Conservation (phyloP, 2,329 filamentous ascomycete species). For the Talaromyces sp. region DNA sequence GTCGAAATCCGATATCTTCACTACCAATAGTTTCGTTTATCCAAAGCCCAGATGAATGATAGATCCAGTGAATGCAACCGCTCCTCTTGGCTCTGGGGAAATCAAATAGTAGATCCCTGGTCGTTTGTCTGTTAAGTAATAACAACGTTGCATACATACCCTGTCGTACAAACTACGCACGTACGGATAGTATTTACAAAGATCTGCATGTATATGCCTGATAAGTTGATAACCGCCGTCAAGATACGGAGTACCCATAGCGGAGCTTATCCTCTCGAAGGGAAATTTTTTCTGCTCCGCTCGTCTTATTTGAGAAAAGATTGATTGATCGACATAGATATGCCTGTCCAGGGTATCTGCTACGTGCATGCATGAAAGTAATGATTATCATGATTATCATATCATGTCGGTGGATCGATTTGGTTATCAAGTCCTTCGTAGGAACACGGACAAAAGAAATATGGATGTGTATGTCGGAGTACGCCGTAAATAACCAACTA, state of each 20-base stretch:
- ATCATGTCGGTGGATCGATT: no score
- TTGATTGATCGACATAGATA: background rate
- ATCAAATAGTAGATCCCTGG: background rate
- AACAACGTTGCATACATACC: background rate
- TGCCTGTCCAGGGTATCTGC: background rate
- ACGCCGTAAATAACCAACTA: background rate
- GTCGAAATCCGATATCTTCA: background rate
- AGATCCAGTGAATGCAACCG: background rate
- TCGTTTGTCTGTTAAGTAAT: background rate
- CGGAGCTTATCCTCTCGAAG: background rate
- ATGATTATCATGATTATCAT: background rate
- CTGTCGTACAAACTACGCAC: background rate
- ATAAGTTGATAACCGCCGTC: background rate
- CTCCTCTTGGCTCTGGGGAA: constrained; percentile 1
- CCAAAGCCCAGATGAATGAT: background rate
- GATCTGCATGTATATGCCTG: background rate
- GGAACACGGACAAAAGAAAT: background rate
- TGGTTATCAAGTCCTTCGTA: background rate
- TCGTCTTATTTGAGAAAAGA: no score
- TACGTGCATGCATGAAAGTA: background rate
- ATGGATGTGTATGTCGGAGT: background rate
- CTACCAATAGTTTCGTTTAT: background rate
- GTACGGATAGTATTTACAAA: no score
- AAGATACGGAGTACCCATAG: background rate
- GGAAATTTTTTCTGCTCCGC: no score